Percentiles rank a stretch among this genome's conserved stretches.
phyloP scores from a whole-genome alignment of 257 asterid species.

The Solanum verrucosum region DNA sequence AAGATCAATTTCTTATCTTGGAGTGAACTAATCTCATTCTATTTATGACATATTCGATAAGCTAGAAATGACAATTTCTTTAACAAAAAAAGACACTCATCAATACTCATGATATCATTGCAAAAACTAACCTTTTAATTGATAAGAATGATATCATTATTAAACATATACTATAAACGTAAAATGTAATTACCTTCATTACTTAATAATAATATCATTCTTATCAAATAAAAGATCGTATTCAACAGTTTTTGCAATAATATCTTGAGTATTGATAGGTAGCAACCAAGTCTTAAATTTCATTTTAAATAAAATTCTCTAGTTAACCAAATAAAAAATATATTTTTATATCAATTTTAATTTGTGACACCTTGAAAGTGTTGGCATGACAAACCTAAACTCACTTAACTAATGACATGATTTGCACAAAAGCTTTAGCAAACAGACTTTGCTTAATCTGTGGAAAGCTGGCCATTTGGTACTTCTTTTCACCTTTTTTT shows the following conservation, averaged over 20 bases:
- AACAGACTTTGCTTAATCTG: background rate
- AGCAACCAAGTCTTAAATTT: background rate
- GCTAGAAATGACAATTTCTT: background rate
- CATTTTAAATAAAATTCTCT: background rate
- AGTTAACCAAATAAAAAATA: background rate
- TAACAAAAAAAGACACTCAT: background rate
- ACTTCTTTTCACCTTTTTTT: background rate
- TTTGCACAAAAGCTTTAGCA: background rate
- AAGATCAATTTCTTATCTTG: too few relatives aligned
- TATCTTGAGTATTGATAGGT: background rate
- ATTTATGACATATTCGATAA: background rate
- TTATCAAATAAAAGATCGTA: background rate
- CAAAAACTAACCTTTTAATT: background rate
- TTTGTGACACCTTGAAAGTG: background rate
- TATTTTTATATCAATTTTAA: background rate
- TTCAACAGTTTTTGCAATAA: background rate
- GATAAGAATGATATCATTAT: background rate
- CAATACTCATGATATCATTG: background rate
- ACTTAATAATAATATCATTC: background rate
- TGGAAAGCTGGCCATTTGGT: slow-evolving; percentile 1
- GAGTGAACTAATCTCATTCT: background rate
- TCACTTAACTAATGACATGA: too few relatives aligned
- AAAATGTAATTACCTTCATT: background rate
- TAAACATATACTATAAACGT: background rate
- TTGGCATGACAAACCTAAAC: too few relatives aligned